phyloP scores from a whole-genome alignment of 1,284 basidiomycete species.

The Cryptococcus jaspeensis region DNA sequence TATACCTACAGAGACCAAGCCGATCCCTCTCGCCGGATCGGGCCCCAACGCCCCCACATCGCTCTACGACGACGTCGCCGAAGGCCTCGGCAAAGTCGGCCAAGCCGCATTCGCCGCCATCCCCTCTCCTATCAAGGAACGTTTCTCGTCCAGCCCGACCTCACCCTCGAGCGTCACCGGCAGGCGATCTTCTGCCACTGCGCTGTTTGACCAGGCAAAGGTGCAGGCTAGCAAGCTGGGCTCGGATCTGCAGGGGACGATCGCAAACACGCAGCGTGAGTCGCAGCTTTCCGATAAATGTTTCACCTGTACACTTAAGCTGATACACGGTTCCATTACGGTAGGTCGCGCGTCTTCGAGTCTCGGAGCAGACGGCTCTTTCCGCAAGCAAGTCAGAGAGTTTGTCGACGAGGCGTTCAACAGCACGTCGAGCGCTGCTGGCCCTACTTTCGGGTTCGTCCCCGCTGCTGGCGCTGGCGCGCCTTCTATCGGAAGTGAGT shows the following conservation, averaged over 20 bases:
- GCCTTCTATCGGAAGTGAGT: too few relatives aligned
- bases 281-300: not conserved
- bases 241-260: conserved; percentile 16
- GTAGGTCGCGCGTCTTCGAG: conserved; percentile 19
- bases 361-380: conserved; percentile 12
- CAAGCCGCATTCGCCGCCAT: conserved; percentile 36
- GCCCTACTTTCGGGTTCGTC: not conserved
- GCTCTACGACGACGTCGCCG: conserved; percentile 39
- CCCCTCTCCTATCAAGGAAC: conserved; percentile 34
- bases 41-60: conserved; percentile 25
- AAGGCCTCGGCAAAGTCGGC: conserved; percentile 38
- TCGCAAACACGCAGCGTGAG: conserved; percentile 16
- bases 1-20: conserved; percentile 14
- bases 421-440: not conserved
- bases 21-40: conserved; percentile 27
- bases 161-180: conserved; percentile 7
- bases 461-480: not conserved
- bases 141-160: conserved; percentile 17
- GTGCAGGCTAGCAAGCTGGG: conserved; percentile 16
- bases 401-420: conserved; percentile 5
- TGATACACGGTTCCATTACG: too few relatives aligned
- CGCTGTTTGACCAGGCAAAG: conserved; percentile 27
- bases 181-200: conserved; percentile 18
- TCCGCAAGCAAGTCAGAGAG: conserved; percentile 10
- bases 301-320: too few relatives aligned